A percentile compares a stretch with the other conserved stretches of the same genome.
phyloP scores from a whole-genome alignment of 495 filamentous ascomycete genomes.

The Hypoxylon lienhwacheense region DNA sequence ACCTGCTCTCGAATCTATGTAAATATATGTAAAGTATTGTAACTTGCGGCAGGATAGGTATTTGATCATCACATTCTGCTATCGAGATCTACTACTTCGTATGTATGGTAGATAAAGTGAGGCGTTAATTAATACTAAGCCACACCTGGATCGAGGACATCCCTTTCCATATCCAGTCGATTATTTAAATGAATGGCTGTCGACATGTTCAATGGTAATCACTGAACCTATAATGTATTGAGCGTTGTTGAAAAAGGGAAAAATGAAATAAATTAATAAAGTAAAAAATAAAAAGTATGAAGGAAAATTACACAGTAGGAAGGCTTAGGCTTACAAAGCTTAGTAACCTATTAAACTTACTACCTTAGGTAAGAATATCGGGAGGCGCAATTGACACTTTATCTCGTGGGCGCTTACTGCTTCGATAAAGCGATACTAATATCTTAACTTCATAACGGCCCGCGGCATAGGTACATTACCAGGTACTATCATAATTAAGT shows the following conservation, averaged over 20 bases:
- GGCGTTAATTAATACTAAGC: constrained; percentile 7
- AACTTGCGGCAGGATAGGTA: constrained; percentile 19
- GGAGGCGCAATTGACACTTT: too few relatives aligned
- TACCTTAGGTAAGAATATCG: too few relatives aligned
- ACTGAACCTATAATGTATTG: too few relatives aligned
- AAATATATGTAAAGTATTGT: too few relatives aligned
- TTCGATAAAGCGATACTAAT: too few relatives aligned
- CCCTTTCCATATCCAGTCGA: constrained; percentile 3
- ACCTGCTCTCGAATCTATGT: too few relatives aligned
- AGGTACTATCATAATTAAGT: constrained; percentile 15
- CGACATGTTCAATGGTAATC: constrained; percentile 4
- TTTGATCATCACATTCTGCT: constrained; percentile 22
- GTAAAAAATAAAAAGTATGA: background rate
- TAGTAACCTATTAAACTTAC: too few relatives aligned
- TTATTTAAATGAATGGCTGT: constrained; percentile 13
- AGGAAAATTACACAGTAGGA: background rate
- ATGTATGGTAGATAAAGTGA: background rate
- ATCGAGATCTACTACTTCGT: constrained; percentile 7
- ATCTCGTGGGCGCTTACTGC: too few relatives aligned
- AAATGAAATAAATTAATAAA: constrained; percentile 4
- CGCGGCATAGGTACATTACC: constrained; percentile 9
- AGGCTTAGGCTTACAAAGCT: too few relatives aligned
- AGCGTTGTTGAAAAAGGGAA: too few relatives aligned
- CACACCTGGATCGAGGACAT: background rate
- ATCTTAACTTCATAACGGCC: constrained; percentile 19